Base-by-base conservation (phyloP, 495 filamentous ascomycete species). In the Opeltia flavorubescens region DNA sequence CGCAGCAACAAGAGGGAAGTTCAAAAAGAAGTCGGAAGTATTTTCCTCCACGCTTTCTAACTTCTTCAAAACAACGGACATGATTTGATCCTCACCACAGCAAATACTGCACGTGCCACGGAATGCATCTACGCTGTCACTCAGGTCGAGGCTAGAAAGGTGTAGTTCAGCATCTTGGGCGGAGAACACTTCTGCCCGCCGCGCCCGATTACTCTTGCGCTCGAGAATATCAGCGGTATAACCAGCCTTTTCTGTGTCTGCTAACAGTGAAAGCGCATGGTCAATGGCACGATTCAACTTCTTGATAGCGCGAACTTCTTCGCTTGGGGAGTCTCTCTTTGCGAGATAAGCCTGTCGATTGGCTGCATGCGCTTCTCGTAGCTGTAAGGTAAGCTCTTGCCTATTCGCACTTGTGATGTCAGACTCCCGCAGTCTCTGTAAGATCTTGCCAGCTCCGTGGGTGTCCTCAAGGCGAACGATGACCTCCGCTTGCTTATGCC, bases 41-140 rank as follows among this genome's bases (percentile, higher is more conserved):
- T 61, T 61, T n/a, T 47, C 48, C 7, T 48, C 53, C 8, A 11
- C 47, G 20, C 30, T 30, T 12, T 52, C 52, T 3, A 62, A 54
- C 1, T 55, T 49, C 44, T 66, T 66, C 18, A 66, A 46, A 15
- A 57, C 58, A 44, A 66, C 51, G 11, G 60, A 55, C 51, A 66
- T 60, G 30, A 58, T 43, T 2, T 50, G 39, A 4, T 65, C 34
- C 15, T 61, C 58, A 36, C 63, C 64, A 42, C 55, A 66, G 47
- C 64, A 66, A 26, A 66, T 57, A 2, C 42, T 35, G 30, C 64
- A 66, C 21, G 50, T 56, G 2, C 60, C 60, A n/a, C 42, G 53
- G 49, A 50, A 66, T 13, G 52, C 41, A 2, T 59, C 43, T 0
- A 48, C 25, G 27, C 34, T 34, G 11, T 46, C 44, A 3, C 31